phyloP scores from a whole-genome alignment of 2,329 filamentous ascomycete genomes.

The Scopulariopsis brevicaulis region DNA sequence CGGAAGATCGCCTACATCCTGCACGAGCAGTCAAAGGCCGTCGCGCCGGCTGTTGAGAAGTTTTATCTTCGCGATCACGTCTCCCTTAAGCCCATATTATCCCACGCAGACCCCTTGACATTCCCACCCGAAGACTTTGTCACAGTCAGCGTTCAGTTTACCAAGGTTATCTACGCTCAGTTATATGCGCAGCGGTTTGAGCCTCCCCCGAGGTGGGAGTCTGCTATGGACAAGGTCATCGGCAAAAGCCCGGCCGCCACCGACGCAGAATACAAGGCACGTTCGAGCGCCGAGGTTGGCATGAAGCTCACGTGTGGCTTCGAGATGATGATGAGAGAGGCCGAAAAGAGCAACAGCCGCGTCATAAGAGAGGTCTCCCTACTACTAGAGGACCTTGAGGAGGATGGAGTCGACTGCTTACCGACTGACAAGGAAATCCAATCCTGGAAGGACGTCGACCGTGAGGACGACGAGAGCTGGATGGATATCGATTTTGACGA shows the following conservation, averaged over 20 bases:
- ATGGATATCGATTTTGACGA: slow-evolving; percentile 85
- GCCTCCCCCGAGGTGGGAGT: slow-evolving; percentile 42
- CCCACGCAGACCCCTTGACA: slow-evolving; percentile 36
- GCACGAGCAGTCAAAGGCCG: slow-evolving; percentile 60
- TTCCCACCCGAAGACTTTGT: slow-evolving; percentile 77
- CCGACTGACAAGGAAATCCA: slow-evolving; percentile 65
- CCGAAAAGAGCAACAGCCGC: slow-evolving; percentile 56
- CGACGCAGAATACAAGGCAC: slow-evolving; percentile 10
- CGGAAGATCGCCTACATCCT: slow-evolving; percentile 73
- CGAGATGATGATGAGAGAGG: slow-evolving; percentile 69
- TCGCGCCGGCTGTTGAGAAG: slow-evolving; percentile 76
- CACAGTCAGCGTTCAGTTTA: slow-evolving; percentile 69
- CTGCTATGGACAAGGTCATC: slow-evolving; percentile 8
- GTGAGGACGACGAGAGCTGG: slow-evolving; percentile 83
- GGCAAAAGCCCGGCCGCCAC: slow-evolving; percentile 6
- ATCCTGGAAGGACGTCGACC: slow-evolving; percentile 48
- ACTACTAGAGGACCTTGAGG: slow-evolving; percentile 62
- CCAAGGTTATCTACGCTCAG: slow-evolving; percentile 83
- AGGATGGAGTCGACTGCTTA: slow-evolving; percentile 54
- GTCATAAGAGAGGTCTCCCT: slow-evolving; percentile 65
- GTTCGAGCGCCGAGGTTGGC: slow-evolving; percentile 51
- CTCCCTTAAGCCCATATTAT: slow-evolving; percentile 56
- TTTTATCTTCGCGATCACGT: slow-evolving; percentile 87
- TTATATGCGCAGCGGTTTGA: slow-evolving; percentile 76
- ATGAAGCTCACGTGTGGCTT: slow-evolving; percentile 89